Evolutionary conservation across 2,329 filamentous ascomycete species (phyloP), one percentile per base, ranked within the genome.

Genomic region (Pyricularia pennisetigena): DNA sequence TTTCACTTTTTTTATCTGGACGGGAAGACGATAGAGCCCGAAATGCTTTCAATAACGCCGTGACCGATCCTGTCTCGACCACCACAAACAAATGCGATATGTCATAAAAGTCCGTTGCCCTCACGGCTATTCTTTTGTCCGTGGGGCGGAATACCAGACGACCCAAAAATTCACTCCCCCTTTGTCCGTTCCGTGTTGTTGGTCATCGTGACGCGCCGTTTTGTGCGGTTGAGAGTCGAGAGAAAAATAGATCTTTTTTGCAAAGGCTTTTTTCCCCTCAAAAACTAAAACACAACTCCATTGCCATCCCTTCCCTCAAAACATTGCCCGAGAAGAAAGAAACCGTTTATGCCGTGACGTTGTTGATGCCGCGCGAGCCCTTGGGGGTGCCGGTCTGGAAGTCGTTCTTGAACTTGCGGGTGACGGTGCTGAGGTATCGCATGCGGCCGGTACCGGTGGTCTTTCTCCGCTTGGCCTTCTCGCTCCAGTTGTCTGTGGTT

Each of bases 401-500:
- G 77, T 93, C 94, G 86, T 99, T 99, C 87, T 90, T 93, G 90
- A 97, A 97, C 85, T 89, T 89, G 82, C 95, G 90, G 80, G 93
- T 86, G 80, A 99, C 90, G 78, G 87, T 88, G 88, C 96, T 97
- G 81, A 99, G 88, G 86, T 94, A 92, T 81, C 93, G 89, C 90
- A 94, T 95, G 83, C 95, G 92, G 82, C 95, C 95, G 79, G 93
- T 94, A 78, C 95, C 95, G 81, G 92, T 94, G 80, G 94, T 97
- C 94, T 97, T 98, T 91, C 95, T 96, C 83, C 95, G 88, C 93
- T 98, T 98, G 78, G 94, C 94, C 92, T 99, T 99, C 89, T 98
- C 94, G 83, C 92, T 89, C 95, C 95, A 99, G 92, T 99, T 97
- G 90, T 90, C 94, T 98, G 80, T 80, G 9, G n/a, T 64, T 28